phyloP scores from a whole-genome alignment of 2,329 filamentous ascomycete species.

The Penicillium sp. region DNA sequence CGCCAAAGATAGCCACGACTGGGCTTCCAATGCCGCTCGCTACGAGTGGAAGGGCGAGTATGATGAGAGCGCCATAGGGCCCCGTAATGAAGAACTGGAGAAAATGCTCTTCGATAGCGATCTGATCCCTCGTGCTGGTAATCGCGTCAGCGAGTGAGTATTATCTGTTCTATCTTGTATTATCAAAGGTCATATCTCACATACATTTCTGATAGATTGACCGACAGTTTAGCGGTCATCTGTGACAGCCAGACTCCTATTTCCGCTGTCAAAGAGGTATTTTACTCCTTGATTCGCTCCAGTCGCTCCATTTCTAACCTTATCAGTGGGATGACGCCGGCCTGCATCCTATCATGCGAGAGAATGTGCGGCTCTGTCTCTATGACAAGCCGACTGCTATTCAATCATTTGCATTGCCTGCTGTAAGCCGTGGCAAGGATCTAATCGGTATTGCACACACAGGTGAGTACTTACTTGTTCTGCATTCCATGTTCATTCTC shows the following conservation, averaged over 20 bases:
- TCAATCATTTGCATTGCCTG: conserved; percentile 80
- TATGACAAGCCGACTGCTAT: conserved; percentile 81
- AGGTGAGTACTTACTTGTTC: conserved; percentile 56
- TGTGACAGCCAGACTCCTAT: conserved; percentile 14
- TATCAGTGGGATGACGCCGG: conserved; percentile 71
- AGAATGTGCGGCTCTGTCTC: conserved; percentile 72
- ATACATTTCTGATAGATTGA: conserved; percentile 7
- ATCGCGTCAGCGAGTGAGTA: conserved; percentile 64
- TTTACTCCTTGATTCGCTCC: not conserved
- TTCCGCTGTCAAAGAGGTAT: conserved; percentile 7
- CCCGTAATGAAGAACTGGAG: conserved; percentile 70
- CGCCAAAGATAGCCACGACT: conserved; percentile 36
- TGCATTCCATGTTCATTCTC: not conserved
- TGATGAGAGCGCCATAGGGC: conserved; percentile 66
- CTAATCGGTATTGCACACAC: conserved; percentile 91
- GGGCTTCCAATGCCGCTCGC: conserved; percentile 60
- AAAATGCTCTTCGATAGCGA: conserved; percentile 67
- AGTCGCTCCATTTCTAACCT: not conserved
- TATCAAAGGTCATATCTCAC: not conserved
- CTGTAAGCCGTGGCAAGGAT: conserved; percentile 74
- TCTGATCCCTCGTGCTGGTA: conserved; percentile 55
- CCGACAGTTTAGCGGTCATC: conserved; percentile 1
- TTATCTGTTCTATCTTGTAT: not conserved
- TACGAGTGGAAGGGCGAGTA: conserved; percentile 87
- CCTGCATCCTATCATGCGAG: conserved; percentile 78